Evolutionary conservation across 345 rosid species (phyloP).

Genomic region (Gossypium arboreum): DNA sequence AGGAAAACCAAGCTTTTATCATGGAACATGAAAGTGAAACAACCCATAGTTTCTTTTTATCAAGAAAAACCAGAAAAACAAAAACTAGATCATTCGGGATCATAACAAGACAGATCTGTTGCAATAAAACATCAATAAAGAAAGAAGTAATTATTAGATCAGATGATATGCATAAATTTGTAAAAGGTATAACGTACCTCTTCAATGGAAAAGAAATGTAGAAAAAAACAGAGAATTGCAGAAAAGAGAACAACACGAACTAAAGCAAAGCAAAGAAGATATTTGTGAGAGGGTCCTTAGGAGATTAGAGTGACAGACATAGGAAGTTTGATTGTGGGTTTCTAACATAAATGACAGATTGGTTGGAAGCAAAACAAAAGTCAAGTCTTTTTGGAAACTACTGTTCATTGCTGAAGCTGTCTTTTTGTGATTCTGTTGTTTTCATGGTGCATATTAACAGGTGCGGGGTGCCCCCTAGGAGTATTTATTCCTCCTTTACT

Average conservation of each 20-base stretch:
- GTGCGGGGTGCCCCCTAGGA: neutral
- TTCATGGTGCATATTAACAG: neutral
- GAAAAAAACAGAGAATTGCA: neutral
- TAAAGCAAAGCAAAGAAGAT: slow-evolving; percentile 18
- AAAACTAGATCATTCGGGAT: neutral
- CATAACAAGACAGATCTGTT: neutral
- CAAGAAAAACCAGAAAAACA: neutral
- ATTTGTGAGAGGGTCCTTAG: slow-evolving; percentile 18
- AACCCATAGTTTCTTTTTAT: neutral
- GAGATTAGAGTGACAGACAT: too few species aligned
- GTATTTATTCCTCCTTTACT: neutral
- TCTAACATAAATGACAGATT: too few species aligned
- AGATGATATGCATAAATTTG: neutral
- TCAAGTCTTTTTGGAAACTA: too few species aligned
- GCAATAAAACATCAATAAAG: neutral
- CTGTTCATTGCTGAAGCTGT: too few species aligned
- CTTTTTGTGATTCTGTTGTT: neutral
- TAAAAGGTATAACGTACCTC: slow-evolving; percentile 23
- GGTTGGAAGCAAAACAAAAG: too few species aligned
- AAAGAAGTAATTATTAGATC: neutral
- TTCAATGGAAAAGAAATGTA: slow-evolving; percentile 3
- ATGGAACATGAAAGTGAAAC: neutral
- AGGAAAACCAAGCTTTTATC: slow-evolving; percentile 1
- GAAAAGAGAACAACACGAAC: neutral
- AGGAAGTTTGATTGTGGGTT: too few species aligned